These are phyloP conservation scores for Pythium dissotocum DNA, from an alignment of 352 stramenopile genomes.

Conservation along the genomic window DNA sequence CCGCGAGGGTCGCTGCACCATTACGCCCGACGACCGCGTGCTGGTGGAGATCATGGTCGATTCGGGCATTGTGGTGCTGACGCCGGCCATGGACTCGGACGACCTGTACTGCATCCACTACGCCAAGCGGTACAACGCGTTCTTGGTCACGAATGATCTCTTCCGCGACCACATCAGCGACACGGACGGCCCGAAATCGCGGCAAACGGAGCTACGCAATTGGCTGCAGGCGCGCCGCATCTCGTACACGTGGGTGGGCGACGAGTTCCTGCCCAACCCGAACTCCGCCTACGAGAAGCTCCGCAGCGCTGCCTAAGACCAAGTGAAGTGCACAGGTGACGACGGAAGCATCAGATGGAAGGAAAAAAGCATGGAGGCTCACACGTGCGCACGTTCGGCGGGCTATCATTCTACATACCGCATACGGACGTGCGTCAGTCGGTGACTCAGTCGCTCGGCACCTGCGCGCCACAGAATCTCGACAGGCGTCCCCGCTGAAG, in stretches of 20 bases:
- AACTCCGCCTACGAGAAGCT: conserved; percentile 61
- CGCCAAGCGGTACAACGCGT: conserved; percentile 66
- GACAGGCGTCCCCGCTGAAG: neutral
- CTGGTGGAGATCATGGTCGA: conserved; percentile 72
- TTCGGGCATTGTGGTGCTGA: conserved; percentile 74
- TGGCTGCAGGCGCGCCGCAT: conserved; percentile 79
- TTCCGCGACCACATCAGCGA: conserved; percentile 85
- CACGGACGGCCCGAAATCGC: conserved; percentile 53
- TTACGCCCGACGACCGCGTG: conserved; percentile 71
- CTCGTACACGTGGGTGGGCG: conserved; percentile 85
- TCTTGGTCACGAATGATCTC: conserved; percentile 88
- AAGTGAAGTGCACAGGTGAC: neutral
- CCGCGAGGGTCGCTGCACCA: conserved; percentile 32
- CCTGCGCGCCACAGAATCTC: neutral
- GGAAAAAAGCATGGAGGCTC: neutral
- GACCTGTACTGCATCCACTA: conserved; percentile 92
- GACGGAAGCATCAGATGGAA: neutral
- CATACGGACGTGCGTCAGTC: neutral
- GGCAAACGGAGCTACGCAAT: conserved; percentile 59
- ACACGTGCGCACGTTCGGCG: too few relatives aligned
- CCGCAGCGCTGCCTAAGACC: neutral
- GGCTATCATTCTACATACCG: neutral
- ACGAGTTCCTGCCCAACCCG: conserved; percentile 89
- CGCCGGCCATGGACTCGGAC: conserved; percentile 87
- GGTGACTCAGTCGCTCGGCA: neutral